Base-by-base conservation (phyloP, 805 yeast genomes). In the Candida nonsorbophila region DNA sequence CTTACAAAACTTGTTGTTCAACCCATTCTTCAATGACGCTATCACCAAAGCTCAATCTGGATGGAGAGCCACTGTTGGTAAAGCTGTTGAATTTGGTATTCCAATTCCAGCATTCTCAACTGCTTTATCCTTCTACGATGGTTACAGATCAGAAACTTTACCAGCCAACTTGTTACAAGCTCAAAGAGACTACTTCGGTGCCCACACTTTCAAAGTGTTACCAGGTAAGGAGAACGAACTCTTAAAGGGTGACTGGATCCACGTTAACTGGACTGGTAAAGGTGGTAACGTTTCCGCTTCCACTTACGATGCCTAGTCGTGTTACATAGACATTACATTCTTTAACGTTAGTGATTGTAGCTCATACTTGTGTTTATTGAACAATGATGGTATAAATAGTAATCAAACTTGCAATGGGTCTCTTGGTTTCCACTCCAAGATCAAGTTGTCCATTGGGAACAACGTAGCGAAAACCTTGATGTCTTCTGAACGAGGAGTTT, bases 181-280 rank as follows among this genome's bases (percentile, higher is more conserved):
- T 55, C 98, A 90, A 78, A 86, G 98, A 77, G 98, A 90, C 67
- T 90, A 87, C 85, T 90, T 90, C 56, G 98, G 98, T 70, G 97
- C 98, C 45, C 98, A 90, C 78, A 92, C 98, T 56, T 90, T 92
- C 87, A 77, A 77, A 65, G 94, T 92, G 43, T 72, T 87, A 59
- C 95, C 95, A 50, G 92, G 90, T 65, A 62, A 51, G 51, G 95
- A 86, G 50, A 72, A 75, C 56, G 86, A 69, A 30, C 66, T 66
- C 58, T 74, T 84, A 67, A 90, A 92, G 69, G 78, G 67, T 45
- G 92, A 74, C 53, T 79, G 81, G 72, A 82, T 90, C 65, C 98
- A 90, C 72, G 74, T 92, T 58, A 90, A 90, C 92, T 90, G 98
- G 98, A 90, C 97, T 46, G 97, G 97, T 64, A 79, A 78, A 55